Percentiles rank a stretch among this genome's conserved stretches.
Evolutionary conservation across 192 early-diverging fungal genomes (phyloP).

Genomic region (Linnemannia elongata): DNA sequence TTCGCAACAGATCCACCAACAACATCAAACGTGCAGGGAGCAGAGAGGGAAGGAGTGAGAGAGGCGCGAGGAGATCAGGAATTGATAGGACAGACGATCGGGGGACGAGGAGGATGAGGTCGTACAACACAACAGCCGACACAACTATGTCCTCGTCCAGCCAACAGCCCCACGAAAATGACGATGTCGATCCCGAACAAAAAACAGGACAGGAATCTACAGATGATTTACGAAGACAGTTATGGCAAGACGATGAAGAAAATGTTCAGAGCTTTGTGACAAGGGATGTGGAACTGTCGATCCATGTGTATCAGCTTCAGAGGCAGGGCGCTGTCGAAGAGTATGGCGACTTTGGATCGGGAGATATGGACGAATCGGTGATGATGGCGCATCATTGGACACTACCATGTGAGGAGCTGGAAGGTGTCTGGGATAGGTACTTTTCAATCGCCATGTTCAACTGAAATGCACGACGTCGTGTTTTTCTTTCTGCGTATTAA

Average conservation of each 20-base stretch:
- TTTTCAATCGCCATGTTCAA: background rate
- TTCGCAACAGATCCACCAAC: background rate
- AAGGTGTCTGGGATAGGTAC: slow-evolving; percentile 69
- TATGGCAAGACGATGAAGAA: background rate
- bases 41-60: background rate
- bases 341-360: slow-evolving; percentile 24
- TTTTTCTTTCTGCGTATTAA: background rate
- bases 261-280: background rate
- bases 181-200: background rate
- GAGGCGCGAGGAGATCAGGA: no score
- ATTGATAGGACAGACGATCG: background rate
- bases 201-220: background rate
- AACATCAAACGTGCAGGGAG: background rate
- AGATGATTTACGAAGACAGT: background rate
- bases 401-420: slow-evolving; percentile 60
- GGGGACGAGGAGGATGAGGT: background rate
- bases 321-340: slow-evolving; percentile 65
- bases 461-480: background rate
- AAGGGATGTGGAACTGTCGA: slow-evolving; percentile 26
- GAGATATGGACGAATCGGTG: slow-evolving; percentile 57
- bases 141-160: background rate
- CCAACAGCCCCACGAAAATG: background rate
- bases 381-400: slow-evolving; percentile 64
- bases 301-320: slow-evolving; percentile 63
- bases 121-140: background rate